phyloP scores from a whole-genome alignment of 2,329 filamentous ascomycete species.

The Alternaria postmessia region DNA sequence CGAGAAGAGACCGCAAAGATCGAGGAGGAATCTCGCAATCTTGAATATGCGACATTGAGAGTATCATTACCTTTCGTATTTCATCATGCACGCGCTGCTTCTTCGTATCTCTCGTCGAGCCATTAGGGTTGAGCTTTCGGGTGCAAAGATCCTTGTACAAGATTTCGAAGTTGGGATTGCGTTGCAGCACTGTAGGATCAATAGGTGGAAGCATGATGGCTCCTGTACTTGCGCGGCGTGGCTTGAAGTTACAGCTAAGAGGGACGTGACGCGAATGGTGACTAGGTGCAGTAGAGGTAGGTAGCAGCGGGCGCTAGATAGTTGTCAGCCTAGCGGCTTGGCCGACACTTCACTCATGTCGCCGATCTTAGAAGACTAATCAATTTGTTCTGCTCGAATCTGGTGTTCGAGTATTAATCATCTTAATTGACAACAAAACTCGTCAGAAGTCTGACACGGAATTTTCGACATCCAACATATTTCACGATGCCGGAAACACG shows the following conservation, averaged over 20 bases:
- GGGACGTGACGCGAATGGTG: not conserved
- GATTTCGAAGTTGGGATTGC: constrained; percentile 56
- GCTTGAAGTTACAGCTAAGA: not conserved
- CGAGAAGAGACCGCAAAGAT: not conserved
- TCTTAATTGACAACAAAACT: not conserved
- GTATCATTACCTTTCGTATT: constrained; percentile 48
- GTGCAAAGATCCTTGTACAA: constrained; percentile 56
- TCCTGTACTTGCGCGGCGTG: not conserved
- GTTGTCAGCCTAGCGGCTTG: constrained; percentile 13
- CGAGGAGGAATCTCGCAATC: too few relatives aligned
- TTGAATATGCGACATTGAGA: not conserved
- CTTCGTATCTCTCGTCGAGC: constrained; percentile 54
- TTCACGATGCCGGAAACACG: not conserved
- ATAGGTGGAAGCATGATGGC: constrained; percentile 54
- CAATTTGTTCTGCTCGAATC: not conserved
- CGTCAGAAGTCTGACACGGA: not conserved
- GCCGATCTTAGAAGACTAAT: not conserved
- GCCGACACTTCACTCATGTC: not conserved
- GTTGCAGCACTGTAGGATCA: constrained; percentile 45
- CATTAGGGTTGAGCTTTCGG: constrained; percentile 55
- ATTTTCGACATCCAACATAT: not conserved
- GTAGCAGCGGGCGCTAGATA: constrained; percentile 8
- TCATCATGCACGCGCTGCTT: constrained; percentile 54
- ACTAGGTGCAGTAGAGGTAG: constrained; percentile 8
- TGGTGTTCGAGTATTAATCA: too few relatives aligned